phyloP scores from a whole-genome alignment of 257 asterid species.

The Thymus mandschuricus region DNA sequence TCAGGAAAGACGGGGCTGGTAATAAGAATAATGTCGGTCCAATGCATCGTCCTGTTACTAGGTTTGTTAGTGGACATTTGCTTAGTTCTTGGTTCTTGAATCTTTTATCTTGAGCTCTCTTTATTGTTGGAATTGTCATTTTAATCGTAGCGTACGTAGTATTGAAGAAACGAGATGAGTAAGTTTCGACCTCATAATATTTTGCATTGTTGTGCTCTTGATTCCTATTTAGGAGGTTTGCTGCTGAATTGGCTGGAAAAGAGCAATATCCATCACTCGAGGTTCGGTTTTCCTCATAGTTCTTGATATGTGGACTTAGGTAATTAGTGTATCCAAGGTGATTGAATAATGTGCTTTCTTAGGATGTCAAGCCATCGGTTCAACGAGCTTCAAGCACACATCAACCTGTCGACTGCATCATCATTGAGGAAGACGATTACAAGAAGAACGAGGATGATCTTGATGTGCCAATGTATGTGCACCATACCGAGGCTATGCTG shows the following conservation, averaged over 20 bases:
- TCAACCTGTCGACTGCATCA: slow-evolving; percentile 42
- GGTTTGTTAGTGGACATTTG: slow-evolving; percentile 45
- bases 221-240: slow-evolving; percentile 49
- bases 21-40: slow-evolving; percentile 50
- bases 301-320: not conserved
- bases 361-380: slow-evolving; percentile 43
- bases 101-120: not conserved
- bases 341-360: slow-evolving; percentile 13
- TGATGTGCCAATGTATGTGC: slow-evolving; percentile 72
- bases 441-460: slow-evolving; percentile 33
- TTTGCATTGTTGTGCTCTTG: slow-evolving; percentile 16
- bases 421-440: slow-evolving; percentile 51
- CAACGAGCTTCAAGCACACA: slow-evolving; percentile 33
- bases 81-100: slow-evolving; percentile 6
- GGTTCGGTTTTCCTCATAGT: slow-evolving; percentile 23
- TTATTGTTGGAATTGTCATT: not conserved
- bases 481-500: slow-evolving; percentile 77
- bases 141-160: not conserved
- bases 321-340: not conserved
- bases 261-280: slow-evolving; percentile 40
- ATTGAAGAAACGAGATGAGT: not conserved
- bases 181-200: not conserved
- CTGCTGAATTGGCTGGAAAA: slow-evolving; percentile 62
- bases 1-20: slow-evolving; percentile 51
- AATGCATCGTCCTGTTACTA: slow-evolving; percentile 73